Evolutionary conservation across 1,284 basidiomycete genomes (phyloP), one percentile per base, ranked within the genome.

Genomic region (Xerocomus amazonicus): DNA sequence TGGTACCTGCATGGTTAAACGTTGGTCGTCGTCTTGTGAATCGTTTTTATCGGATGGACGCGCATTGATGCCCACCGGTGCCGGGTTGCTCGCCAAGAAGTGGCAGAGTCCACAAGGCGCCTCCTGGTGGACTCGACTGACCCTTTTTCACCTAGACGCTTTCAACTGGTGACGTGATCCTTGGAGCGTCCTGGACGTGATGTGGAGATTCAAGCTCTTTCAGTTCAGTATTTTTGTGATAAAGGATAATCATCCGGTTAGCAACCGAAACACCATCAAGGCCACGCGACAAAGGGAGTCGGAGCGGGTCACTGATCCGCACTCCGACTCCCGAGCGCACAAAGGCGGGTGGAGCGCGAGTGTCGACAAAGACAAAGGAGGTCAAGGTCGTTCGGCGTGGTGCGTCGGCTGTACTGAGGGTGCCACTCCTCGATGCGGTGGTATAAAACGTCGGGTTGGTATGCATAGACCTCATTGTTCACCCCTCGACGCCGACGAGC

Each of bases 391-490:
- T 31, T 26, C 38, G 16, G 26, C 16, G 16, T 36, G n/a, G 38
- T 12, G 27, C 13, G 36, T 35, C 31, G 26, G 9, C 9, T 26
- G 23, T 40, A 9, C 29, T 19, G 36, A 2, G 13, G 17, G 40
- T 43, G 60, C 45, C 53, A 61, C 57, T 50, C 47, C 19, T 28
- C 9, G 19, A 50, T 45, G 34, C 8, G 26, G 28, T n/a, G 31
- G 36, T 60, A 62, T 62, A 62, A 63, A 60, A 12, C 14, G n/a
- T 27, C 9, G 36, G 38, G 7, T 23, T 12, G 13, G 17, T 10
- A 23, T 32, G 36, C 32, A 19, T 10, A 42, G 12, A 26, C 17
- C 42, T 19, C 7, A 32, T 33, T 28, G 13, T 23, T 29, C 26
- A 17, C 31, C 5, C 5, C 31, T 27, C 16, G 32, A 42, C 29